A percentile compares a stretch with the other conserved stretches of the same genome.
phyloP scores from a whole-genome alignment of 495 filamentous ascomycete species.

The Xylaria palmicola region DNA sequence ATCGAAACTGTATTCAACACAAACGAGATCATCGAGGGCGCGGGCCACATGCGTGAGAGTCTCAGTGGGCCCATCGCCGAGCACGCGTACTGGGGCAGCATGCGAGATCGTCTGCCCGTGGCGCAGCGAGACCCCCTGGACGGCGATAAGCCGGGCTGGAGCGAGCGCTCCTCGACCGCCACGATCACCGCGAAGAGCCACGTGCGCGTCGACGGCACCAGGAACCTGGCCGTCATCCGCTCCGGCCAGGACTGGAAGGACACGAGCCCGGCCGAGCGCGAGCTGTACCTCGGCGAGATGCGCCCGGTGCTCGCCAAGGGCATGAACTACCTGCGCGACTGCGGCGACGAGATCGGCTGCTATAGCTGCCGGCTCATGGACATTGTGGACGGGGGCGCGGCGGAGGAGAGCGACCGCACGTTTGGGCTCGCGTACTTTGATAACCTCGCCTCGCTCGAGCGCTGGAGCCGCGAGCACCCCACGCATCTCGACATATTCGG shows the following conservation, averaged over 20 bases:
- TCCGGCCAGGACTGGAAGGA: constrained; percentile 35
- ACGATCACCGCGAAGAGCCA: neutral
- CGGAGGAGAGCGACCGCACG: constrained; percentile 25
- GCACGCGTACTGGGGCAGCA: constrained; percentile 36
- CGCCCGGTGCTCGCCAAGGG: constrained; percentile 29
- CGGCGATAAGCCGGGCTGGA: constrained; percentile 13
- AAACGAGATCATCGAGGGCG: constrained; percentile 27
- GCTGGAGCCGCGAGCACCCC: constrained; percentile 33
- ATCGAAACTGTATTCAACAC: constrained; percentile 33
- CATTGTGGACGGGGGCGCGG: constrained; percentile 21
- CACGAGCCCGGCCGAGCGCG: constrained; percentile 28
- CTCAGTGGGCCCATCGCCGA: constrained; percentile 24
- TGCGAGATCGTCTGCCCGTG: constrained; percentile 30
- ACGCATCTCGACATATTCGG: constrained; percentile 37
- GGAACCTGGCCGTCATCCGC: constrained; percentile 32
- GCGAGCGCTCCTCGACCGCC: neutral
- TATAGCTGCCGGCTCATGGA: constrained; percentile 32
- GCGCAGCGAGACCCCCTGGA: constrained; percentile 28
- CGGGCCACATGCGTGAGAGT: constrained; percentile 24
- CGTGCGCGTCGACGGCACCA: constrained; percentile 21
- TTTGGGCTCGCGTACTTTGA: constrained; percentile 37
- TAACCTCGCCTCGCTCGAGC: constrained; percentile 32
- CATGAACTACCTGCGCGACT: constrained; percentile 33
- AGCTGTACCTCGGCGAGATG: constrained; percentile 32
- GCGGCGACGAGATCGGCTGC: constrained; percentile 31